Percentiles rank a stretch among this genome's conserved stretches.
phyloP scores from a whole-genome alignment of 2,329 filamentous ascomycete genomes.

The Tricladium varicosporioides region DNA sequence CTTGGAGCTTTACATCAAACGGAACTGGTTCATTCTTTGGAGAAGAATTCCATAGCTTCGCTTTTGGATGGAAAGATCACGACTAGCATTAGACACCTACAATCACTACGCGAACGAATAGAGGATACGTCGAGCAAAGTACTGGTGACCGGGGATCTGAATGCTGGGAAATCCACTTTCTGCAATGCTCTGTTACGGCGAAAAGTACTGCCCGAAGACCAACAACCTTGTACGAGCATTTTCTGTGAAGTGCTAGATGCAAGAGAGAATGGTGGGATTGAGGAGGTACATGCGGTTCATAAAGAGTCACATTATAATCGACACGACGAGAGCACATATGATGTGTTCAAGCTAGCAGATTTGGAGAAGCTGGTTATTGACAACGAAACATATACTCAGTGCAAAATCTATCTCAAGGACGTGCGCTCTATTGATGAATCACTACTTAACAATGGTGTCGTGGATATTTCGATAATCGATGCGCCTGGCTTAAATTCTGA shows the following conservation, averaged over 20 bases:
- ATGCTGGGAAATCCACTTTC: slow-evolving; percentile 97
- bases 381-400: slow-evolving; percentile 85
- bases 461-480: slow-evolving; percentile 96
- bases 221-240: slow-evolving; percentile 96
- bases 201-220: slow-evolving; percentile 92
- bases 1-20: slow-evolving; percentile 81
- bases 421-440: slow-evolving; percentile 87
- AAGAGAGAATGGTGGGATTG: slow-evolving; percentile 82
- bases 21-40: slow-evolving; percentile 89
- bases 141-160: slow-evolving; percentile 90
- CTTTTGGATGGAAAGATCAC: slow-evolving; percentile 91
- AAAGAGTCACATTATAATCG: slow-evolving; percentile 77
- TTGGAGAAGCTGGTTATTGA: slow-evolving; percentile 89
- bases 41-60: slow-evolving; percentile 87
- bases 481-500: slow-evolving; percentile 94
- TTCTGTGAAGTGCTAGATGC: slow-evolving; percentile 97
- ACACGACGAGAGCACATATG: slow-evolving; percentile 91
- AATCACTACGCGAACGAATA: slow-evolving; percentile 84
- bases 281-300: slow-evolving; percentile 95
- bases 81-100: slow-evolving; percentile 87
- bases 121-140: slow-evolving; percentile 98
- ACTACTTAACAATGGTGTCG: slow-evolving; percentile 92
- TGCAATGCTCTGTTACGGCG: slow-evolving; percentile 94
- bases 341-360: slow-evolving; percentile 74
- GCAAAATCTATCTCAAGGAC: slow-evolving; percentile 96